Evolutionary conservation across 73 alveolate genomes (phyloP).

Genomic region (Symbiodinium natans): DNA sequence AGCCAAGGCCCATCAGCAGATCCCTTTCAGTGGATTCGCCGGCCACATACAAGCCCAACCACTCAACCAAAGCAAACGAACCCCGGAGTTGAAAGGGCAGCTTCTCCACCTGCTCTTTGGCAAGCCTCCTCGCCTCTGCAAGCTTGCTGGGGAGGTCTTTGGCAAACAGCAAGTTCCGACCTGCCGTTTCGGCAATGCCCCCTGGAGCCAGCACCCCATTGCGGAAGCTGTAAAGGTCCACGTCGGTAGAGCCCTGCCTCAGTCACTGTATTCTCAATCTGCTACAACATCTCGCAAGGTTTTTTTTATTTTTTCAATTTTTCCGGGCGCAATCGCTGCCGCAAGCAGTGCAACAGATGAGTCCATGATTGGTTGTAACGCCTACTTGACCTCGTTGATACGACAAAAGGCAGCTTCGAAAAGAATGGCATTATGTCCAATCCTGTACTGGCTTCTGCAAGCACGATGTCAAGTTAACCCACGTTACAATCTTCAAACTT

Average conservation of each 20-base stretch:
- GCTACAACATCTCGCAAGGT: no score
- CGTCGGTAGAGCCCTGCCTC: neutral
- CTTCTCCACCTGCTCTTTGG: neutral
- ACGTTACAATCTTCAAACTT: no score
- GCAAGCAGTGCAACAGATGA: no score
- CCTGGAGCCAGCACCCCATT: slow-evolving; percentile 66
- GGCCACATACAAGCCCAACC: slow-evolving; percentile 78
- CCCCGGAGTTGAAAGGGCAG: slow-evolving; percentile 20
- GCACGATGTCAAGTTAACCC: no score
- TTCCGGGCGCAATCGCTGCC: neutral
- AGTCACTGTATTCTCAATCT: neutral
- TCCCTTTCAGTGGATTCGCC: slow-evolving; percentile 73
- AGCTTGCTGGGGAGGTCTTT: neutral
- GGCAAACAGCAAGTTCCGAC: neutral
- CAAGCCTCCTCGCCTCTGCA: neutral
- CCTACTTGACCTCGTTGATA: no score
- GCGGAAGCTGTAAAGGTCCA: slow-evolving; percentile 69
- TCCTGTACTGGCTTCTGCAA: no score
- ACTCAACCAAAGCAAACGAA: slow-evolving; percentile 56
- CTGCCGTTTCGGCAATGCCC: slow-evolving; percentile 22
- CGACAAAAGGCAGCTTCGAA: no score
- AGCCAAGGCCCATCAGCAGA: slow-evolving; percentile 81
- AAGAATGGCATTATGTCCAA: no score
- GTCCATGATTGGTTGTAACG: no score
- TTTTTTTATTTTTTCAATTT: no score